Evolutionary conservation across 2,329 filamentous ascomycete genomes (phyloP), one percentile per base, ranked within the genome.

Genomic region (Fusarium acutatum): DNA sequence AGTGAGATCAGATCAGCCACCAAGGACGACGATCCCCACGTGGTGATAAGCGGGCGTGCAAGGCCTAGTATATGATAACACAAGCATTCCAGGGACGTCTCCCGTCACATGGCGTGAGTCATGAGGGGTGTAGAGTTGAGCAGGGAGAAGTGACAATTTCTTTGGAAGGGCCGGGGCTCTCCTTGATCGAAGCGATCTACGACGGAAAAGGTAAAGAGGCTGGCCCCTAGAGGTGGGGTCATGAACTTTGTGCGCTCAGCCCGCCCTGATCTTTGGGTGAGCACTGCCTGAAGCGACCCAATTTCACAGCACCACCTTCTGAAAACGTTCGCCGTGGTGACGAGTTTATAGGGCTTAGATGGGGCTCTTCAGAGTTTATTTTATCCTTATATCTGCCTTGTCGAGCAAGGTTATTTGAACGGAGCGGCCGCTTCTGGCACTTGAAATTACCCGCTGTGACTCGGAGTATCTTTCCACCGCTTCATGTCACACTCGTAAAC

Each of bases 391-490:
- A 4, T 40, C 11, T 40, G 20, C 24, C 20, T 17, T 54, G 11
- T 4, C 14, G 10, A 37, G 1, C 24, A 40, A 54, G 34, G 24
- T 40, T 40, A 40, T 54, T 22, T 17, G 0, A 12, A 20, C 18
- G 1, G 11, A 2, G 41, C 41, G 32, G 56, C 28, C 56, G 43
- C 32, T 35, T 37, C 56, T 24, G 32, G 18, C 24, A 18, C 10
- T 26, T 6, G 4, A n/a, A 5, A 49, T 50, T 7, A 2, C n/a
- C 8, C 4, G 18, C 20, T 5, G 32, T 50, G 18, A 35, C 12
- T 17, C 56, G 41, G 56, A 58, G 20, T 50, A 58, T 50, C 24
- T 37, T 58, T 58, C 11, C 3, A 17, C 56, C 54, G 54, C n/a
- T 28, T 30, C 40, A 17, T 28, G 24, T 2, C 7, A 53, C 8